Evolutionary conservation across 148 eudicot genomes (phyloP), one percentile per base, ranked within the genome.

Genomic region (Polygonum maritimum): DNA sequence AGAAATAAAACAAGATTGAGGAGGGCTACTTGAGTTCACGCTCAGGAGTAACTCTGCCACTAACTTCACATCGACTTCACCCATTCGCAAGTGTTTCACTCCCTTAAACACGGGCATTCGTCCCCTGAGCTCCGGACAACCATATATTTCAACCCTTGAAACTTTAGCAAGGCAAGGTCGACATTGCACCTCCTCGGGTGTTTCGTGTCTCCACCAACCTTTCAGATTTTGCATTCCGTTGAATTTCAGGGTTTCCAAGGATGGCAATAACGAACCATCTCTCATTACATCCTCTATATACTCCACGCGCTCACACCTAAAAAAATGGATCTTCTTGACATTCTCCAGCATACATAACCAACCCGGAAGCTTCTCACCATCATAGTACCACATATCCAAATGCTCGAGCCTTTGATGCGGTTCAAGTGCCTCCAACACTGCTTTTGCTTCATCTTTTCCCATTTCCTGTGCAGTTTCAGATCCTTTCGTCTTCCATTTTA

Each of bases 191-290:
- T 5, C 40, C 1, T 2, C 15, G 1, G n/a, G 16, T 31, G 13
- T 33, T 26, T 63, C 69, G 12, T 11, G 40, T 33, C 69, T 63
- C 69, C 69, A 63, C 69, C 69, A 63, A 31, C 69, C 40, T 63
- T 13, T 58, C 0, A 58, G 35, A 22, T 63, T 13, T 57, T 9
- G 7, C 63, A 57, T 57, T 14, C 3, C 3, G 5, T 15, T 4
- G 5, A 51, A 0, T 14, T 2, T 2, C 3, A 51, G n/a, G 16
- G n/a, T 51, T 51, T 18, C 1, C 0, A 51, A 51, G 55, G 3
- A 51, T 18, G 55, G 55, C 0, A 41, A 51, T 2, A 1, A 51
- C 55, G 16, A 51, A 51, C 16, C 9, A 1, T 3, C 19, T 51
- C 19, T 51, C n/a, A 16, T 18, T 51, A 4, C 55, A 3, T 51